Evolutionary conservation across 1,284 basidiomycete species (phyloP).

Genomic region (Chondrostereum purpureum): DNA sequence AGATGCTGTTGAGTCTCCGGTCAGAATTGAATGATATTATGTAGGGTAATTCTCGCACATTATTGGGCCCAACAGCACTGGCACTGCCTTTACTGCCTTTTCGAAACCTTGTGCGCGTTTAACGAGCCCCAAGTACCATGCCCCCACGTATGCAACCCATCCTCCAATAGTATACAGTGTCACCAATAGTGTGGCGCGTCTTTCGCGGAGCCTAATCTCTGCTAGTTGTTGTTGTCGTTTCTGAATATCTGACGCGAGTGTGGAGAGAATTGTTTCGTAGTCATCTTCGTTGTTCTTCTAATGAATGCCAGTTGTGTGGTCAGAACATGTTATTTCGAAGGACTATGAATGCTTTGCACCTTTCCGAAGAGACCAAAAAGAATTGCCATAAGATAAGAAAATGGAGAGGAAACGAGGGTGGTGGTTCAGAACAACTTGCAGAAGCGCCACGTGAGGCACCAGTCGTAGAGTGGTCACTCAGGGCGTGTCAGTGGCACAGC

Average conservation of each 20-base stretch:
- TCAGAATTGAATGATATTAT: slow-evolving; percentile 5
- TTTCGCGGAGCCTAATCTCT: slow-evolving; percentile 83
- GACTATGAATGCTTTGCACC: slow-evolving; percentile 7
- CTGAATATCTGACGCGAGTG: slow-evolving; percentile 61
- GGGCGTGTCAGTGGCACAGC: too few species aligned
- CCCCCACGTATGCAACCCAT: slow-evolving; percentile 75
- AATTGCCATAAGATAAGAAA: slow-evolving; percentile 10
- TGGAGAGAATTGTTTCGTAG: slow-evolving; percentile 63
- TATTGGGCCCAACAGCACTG: slow-evolving; percentile 66
- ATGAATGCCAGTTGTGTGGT: too few species aligned
- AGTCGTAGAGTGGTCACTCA: too few species aligned
- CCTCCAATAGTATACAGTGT: slow-evolving; percentile 77
- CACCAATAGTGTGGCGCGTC: slow-evolving; percentile 73
- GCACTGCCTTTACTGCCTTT: slow-evolving; percentile 41
- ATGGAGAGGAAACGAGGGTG: slow-evolving; percentile 4
- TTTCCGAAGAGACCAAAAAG: not conserved
- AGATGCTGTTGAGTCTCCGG: slow-evolving; percentile 47
- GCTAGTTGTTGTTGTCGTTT: slow-evolving; percentile 76
- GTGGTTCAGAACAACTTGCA: too few species aligned
- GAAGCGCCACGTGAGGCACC: too few species aligned
- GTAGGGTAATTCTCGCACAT: slow-evolving; percentile 70
- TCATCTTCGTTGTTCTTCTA: slow-evolving; percentile 46
- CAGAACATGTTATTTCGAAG: not conserved
- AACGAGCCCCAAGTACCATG: slow-evolving; percentile 75
- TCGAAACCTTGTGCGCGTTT: slow-evolving; percentile 34